Conservation (phyloP, 1,284 basidiomycete genomes). For the Sparassis latifolia region DNA sequence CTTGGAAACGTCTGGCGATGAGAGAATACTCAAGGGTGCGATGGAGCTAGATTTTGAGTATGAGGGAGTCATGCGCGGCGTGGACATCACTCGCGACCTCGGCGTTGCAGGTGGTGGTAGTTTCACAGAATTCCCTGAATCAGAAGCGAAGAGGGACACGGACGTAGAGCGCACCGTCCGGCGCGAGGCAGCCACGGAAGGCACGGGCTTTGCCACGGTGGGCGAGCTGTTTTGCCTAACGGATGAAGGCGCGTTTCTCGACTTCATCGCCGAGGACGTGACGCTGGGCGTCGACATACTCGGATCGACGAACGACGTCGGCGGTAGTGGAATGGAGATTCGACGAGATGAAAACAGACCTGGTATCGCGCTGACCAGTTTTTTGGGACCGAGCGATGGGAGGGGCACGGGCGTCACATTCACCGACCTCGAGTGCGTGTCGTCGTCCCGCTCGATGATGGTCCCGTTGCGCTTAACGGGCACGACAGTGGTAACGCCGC, state of each 20-base stretch:
- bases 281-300: conserved; percentile 18
- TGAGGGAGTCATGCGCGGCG: conserved; percentile 12
- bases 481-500: conserved; percentile 36
- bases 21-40: conserved; percentile 12
- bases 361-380: conserved; percentile 9
- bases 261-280: conserved; percentile 12
- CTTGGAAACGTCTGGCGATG: conserved; percentile 7
- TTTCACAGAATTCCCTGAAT: conserved; percentile 20
- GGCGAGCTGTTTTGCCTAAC: conserved; percentile 19
- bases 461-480: conserved; percentile 20
- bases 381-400: conserved; percentile 15
- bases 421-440: conserved; percentile 15
- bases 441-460: neutral
- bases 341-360: conserved; percentile 17
- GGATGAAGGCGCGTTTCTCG: conserved; percentile 10
- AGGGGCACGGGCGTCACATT: conserved; percentile 26
- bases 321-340: conserved; percentile 18
- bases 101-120: conserved; percentile 29
- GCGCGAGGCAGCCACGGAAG: conserved; percentile 18
- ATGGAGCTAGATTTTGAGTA: conserved; percentile 13
- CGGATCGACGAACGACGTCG: conserved; percentile 21
- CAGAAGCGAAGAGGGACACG: conserved; percentile 22
- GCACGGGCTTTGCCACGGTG: conserved; percentile 11
- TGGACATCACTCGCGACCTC: conserved; percentile 27
- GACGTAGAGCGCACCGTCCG: conserved; percentile 23